phyloP scores from a whole-genome alignment of 208 protist species.

The Entamoeba moshkovskii region DNA sequence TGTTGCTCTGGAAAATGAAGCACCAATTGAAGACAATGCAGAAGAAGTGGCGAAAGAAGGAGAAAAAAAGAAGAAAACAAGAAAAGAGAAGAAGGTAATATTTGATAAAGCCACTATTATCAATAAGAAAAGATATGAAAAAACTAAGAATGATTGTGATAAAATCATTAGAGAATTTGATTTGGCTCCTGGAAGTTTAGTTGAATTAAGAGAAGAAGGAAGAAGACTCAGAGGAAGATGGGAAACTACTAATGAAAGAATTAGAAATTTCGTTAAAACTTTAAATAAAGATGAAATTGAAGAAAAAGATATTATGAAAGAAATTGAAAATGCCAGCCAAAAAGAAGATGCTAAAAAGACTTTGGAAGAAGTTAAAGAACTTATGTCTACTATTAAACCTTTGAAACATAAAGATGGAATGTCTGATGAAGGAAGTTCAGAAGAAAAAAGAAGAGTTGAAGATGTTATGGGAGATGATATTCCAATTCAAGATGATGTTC shows the following conservation, averaged over 20 bases:
- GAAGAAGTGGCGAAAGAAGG: background rate
- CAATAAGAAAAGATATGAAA: background rate
- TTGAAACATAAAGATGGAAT: background rate
- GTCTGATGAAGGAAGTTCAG: background rate
- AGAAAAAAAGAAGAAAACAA: background rate
- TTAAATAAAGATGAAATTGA: background rate
- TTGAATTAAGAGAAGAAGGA: background rate
- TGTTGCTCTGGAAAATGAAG: background rate
- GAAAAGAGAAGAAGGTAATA: background rate
- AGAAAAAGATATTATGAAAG: background rate
- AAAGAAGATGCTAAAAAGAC: background rate
- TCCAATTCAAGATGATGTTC: background rate
- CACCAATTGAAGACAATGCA: background rate
- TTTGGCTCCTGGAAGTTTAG: background rate
- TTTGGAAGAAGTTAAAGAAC: background rate
- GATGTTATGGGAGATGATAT: background rate
- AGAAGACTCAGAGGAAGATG: background rate
- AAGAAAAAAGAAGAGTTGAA: background rate
- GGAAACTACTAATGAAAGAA: background rate
- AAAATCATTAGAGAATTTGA: background rate
- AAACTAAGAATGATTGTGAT: constrained; percentile 4
- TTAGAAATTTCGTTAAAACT: background rate
- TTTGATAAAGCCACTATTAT: background rate
- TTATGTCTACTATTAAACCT: too few species aligned
- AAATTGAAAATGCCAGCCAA: background rate